Percentiles rank a stretch among this genome's conserved stretches.
Evolutionary conservation across 352 stramenopile species (phyloP).

Genomic region (Phytopythium delawarense): DNA sequence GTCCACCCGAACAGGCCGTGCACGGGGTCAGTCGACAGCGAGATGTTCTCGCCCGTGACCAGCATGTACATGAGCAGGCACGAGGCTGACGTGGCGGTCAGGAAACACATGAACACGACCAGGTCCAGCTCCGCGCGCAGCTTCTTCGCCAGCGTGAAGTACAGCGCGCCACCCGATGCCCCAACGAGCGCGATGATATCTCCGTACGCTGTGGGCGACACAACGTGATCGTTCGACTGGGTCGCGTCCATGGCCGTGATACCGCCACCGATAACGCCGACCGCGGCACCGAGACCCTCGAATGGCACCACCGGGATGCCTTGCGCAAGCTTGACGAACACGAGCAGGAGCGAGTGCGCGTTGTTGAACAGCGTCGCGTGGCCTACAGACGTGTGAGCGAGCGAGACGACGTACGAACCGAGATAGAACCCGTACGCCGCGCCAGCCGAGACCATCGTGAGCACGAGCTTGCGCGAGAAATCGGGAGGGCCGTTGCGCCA

Average conservation of each 20-base stretch:
- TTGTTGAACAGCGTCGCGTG: constrained; percentile 86
- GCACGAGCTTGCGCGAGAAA: constrained; percentile 29
- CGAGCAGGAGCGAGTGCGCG: constrained; percentile 72
- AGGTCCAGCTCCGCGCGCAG: constrained; percentile 67
- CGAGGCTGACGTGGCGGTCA: constrained; percentile 49
- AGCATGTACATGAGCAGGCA: constrained; percentile 65
- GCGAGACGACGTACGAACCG: constrained; percentile 62
- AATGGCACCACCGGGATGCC: constrained; percentile 54
- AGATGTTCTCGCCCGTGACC: constrained; percentile 45
- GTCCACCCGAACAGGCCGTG: constrained; percentile 86
- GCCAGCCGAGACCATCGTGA: constrained; percentile 42
- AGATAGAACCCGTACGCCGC: constrained; percentile 70
- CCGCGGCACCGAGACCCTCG: constrained; percentile 59
- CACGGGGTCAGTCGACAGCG: constrained; percentile 51
- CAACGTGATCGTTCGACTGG: constrained; percentile 27
- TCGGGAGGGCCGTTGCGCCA: constrained; percentile 24
- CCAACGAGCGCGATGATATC: constrained; percentile 70
- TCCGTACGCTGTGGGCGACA: constrained; percentile 43
- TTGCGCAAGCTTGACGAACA: constrained; percentile 62
- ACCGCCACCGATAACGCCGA: constrained; percentile 66
- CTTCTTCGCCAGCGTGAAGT: constrained; percentile 78
- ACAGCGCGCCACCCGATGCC: constrained; percentile 63
- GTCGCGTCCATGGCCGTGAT: constrained; percentile 67
- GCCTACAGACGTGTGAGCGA: constrained; percentile 70
- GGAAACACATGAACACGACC: constrained; percentile 58